Conservation (phyloP, 306 rosid genomes). For the Prunus mongolica region DNA sequence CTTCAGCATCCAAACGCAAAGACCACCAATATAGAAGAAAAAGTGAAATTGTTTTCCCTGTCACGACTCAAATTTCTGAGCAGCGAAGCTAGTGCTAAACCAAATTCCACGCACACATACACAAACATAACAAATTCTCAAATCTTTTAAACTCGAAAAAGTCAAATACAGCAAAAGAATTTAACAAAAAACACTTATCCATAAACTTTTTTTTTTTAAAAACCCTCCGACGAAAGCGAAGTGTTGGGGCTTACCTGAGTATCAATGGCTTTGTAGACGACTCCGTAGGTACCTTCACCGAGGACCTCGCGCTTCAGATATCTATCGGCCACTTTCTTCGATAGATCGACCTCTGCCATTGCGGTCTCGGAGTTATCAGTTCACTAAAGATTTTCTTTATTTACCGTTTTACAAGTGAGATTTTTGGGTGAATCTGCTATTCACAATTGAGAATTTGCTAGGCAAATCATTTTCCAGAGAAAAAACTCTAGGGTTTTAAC, state of each 20-base stretch:
- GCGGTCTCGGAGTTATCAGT: background rate
- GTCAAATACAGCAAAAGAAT: background rate
- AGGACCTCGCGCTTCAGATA: slow-evolving; percentile 92
- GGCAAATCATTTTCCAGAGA: slow-evolving; percentile 5
- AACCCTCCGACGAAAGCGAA: background rate
- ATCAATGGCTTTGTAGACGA: slow-evolving; percentile 95
- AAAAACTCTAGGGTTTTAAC: slow-evolving; percentile 40
- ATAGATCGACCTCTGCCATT: slow-evolving; percentile 57
- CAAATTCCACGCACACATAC: background rate
- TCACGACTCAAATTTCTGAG: background rate
- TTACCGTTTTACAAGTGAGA: background rate
- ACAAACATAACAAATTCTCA: background rate
- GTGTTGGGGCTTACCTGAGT: slow-evolving; percentile 52
- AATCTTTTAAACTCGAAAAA: background rate
- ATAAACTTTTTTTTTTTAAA: background rate
- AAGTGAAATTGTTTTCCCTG: background rate
- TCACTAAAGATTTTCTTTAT: background rate
- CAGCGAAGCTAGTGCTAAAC: background rate
- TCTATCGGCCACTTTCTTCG: slow-evolving; percentile 94
- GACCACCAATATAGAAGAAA: background rate
- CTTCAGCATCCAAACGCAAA: background rate
- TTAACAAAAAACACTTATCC: background rate
- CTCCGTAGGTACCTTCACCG: slow-evolving; percentile 99
- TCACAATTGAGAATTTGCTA: slow-evolving; percentile 17
- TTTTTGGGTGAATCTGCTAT: background rate